These are phyloP conservation scores for Suaeda aralocaspica DNA, from an alignment of 148 eudicot genomes.

Conservation along the genomic window DNA sequence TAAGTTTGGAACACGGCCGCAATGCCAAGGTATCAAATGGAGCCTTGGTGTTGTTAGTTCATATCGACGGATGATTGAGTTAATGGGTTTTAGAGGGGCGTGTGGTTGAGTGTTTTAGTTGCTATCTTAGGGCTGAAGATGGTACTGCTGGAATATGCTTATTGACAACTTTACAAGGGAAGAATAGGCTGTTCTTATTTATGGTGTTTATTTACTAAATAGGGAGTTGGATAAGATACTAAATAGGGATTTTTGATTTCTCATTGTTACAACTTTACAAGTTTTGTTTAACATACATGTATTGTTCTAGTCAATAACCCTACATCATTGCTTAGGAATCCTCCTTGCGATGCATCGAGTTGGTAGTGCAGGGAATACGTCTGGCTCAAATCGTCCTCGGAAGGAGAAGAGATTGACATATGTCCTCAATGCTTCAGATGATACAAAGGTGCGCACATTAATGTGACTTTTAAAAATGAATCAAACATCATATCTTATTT, in stretches of 20 bases:
- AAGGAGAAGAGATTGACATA: slow-evolving; percentile 93
- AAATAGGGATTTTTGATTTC: not conserved
- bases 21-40: not conserved
- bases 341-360: slow-evolving; percentile 82
- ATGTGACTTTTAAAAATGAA: not conserved
- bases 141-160: not conserved
- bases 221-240: not conserved
- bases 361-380: slow-evolving; percentile 81
- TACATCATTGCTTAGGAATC: slow-evolving; percentile 26
- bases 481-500: not conserved
- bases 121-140: not conserved
- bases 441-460: slow-evolving; percentile 54
- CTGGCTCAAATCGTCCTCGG: slow-evolving; percentile 74
- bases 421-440: slow-evolving; percentile 77
- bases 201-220: too few relatives aligned
- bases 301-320: not conserved
- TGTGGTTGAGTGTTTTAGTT: not conserved
- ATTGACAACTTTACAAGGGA: too few relatives aligned
- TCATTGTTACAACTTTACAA: not conserved
- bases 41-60: not conserved
- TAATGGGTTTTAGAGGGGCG: not conserved
- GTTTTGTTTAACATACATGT: not conserved
- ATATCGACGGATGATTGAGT: not conserved
- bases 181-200: too few relatives aligned
- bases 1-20: too few relatives aligned